Evolutionary conservation across 768 basidiomycete species (phyloP), one percentile per base, ranked within the genome.

Genomic region (Tephrocybe sp.): DNA sequence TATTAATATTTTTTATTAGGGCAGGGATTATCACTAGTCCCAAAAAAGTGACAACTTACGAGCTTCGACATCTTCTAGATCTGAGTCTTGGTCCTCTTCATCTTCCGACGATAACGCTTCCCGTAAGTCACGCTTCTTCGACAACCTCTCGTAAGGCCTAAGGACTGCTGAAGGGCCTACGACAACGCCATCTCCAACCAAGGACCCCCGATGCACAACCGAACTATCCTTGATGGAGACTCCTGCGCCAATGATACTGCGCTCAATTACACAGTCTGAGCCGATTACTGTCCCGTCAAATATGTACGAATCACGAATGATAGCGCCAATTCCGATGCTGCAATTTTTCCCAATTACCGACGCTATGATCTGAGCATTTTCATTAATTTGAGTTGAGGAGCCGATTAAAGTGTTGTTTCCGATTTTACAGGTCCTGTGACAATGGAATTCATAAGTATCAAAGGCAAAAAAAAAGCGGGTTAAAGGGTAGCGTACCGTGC

Each of bases 351-450:
- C 94, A 49, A 98, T 80, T 34, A 93, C 89, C 5, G 92, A 93
- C 2, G 83, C 73, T 6, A 66, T 66, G 48, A 98, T 74, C 48
- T 80, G 73, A 2, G 82, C 84, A 56, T 84, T 77, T 44, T 89
- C 87, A 37, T 71, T 71, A 27, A 97, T 75, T 30, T 75, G 78
- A 18, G 86, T 82, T 12, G 77, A 78, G 8, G 90, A 78, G n/a
- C 94, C 97, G 51, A 99, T 86, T 49, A 98, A 80, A 19, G 86
- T 83, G 66, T 90, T 84, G 57, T 83, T 79, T 19, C 90, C 88
- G 38, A 95, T 78, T 61, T 83, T 87, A 63, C 87, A 89, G 9
- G 91, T 92, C 55, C 92, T 92, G 58, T 26, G n/a, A 34, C 31
- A 30, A 24, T 8, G 19, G 42, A 9, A 34, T 31, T 46, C 36